Evolutionary conservation across 2,329 filamentous ascomycete species (phyloP), one percentile per base, ranked within the genome.

Genomic region (Chaetomium globosum): DNA sequence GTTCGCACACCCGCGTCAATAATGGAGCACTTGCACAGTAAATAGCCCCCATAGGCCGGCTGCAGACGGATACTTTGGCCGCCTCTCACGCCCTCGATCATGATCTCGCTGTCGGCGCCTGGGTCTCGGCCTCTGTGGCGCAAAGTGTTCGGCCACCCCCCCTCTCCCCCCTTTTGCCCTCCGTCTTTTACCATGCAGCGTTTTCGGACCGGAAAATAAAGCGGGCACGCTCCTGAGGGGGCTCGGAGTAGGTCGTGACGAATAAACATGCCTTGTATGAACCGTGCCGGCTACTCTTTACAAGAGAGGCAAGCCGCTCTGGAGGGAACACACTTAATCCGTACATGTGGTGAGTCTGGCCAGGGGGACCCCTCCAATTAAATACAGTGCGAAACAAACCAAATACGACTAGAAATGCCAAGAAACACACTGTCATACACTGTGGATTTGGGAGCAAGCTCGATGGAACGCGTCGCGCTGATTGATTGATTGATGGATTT

Each of bases 401-500:
- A 16, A 10, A 7, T 10, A n/a, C n/a, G 6, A 48, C n/a, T 16
- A n/a, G n/a, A 21, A 12, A 9, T 10, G n/a, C 9, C 10, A 12
- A 12, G 2, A 30, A 5, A 2, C 26, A 33, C 48, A 56, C 52
- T 51, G 52, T 62, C 2, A 1, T 0, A 19, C 26, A 49, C 53
- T 49, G 53, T 56, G 6, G 7, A 12, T 3, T 21, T 26, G n/a
- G 16, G 49, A 26, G 36, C 19, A 8, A 23, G 52, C 19, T 43
- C 4, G 30, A 56, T 55, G 39, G 31, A 54, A 55, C 61, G 51
- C 54, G 60, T 61, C 57, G 57, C 65, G 61, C 33, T 36, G 60
- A 21, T 43, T 33, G 51, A 57, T 65, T 63, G 63, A 61, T 68
- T 65, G 59, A 67, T 68, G 56, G 62, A 58, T 51, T 56, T 52